phyloP scores from a whole-genome alignment of 2,329 filamentous ascomycete genomes.

The Endocalyx cinctus region DNA sequence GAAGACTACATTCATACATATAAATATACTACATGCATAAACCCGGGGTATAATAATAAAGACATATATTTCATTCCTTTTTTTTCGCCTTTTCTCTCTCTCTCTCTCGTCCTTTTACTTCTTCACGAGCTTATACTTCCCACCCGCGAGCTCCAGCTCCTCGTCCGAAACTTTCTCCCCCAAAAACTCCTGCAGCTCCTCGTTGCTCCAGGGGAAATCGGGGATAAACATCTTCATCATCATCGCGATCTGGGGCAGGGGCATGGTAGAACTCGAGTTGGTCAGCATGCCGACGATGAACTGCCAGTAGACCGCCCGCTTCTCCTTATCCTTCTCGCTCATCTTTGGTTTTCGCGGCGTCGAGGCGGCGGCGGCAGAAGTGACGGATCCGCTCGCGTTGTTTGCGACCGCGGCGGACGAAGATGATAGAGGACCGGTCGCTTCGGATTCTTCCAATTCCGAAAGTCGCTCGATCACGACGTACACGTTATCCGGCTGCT shows the following conservation, averaged over 20 bases:
- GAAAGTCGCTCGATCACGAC: slow-evolving; percentile 63
- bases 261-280: slow-evolving; percentile 78
- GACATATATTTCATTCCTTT: no score
- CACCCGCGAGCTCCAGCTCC: slow-evolving; percentile 64
- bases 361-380: slow-evolving; percentile 24
- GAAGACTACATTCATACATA: no score
- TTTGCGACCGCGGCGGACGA: neutral
- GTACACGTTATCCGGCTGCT: slow-evolving; percentile 51
- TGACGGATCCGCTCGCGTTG: slow-evolving; percentile 4
- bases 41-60: no score
- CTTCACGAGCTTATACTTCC: slow-evolving; percentile 64
- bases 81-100: neutral
- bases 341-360: slow-evolving; percentile 50
- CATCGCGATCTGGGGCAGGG: slow-evolving; percentile 75
- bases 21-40: no score
- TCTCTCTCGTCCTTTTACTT: slow-evolving; percentile 45
- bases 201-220: slow-evolving; percentile 83
- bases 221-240: slow-evolving; percentile 92
- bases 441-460: slow-evolving; percentile 28
- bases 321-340: slow-evolving; percentile 59
- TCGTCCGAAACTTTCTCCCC: slow-evolving; percentile 70
- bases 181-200: slow-evolving; percentile 80
- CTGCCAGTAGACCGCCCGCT: slow-evolving; percentile 71
- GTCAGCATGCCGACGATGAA: slow-evolving; percentile 95
- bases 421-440: slow-evolving; percentile 14